A percentile compares a stretch with the other conserved stretches of the same genome.
Evolutionary conservation across 805 yeast species (phyloP).

Genomic region (Metschnikowia chrysomelidarum): DNA sequence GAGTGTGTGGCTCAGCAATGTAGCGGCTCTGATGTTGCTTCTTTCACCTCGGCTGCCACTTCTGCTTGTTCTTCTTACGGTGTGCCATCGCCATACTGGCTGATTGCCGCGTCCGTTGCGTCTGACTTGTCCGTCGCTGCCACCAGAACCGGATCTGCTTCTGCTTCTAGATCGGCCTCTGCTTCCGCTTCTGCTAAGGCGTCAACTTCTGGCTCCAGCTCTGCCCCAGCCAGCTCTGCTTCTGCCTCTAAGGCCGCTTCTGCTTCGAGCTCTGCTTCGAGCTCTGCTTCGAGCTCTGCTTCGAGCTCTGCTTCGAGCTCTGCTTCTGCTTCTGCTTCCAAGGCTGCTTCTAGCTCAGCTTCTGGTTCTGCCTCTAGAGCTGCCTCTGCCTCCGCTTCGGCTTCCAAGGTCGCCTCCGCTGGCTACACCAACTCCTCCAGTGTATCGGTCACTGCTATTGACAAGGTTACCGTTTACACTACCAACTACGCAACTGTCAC

Average conservation of each 20-base stretch:
- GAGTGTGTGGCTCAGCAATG: constrained; percentile 14
- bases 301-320: neutral
- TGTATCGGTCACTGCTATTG: constrained; percentile 6
- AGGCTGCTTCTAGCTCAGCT: neutral
- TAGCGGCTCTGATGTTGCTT: constrained; percentile 9
- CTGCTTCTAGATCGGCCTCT: neutral
- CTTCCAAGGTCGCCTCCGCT: neutral
- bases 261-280: neutral
- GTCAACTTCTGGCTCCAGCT: neutral
- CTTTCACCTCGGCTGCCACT: constrained; percentile 11
- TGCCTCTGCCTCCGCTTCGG: neutral
- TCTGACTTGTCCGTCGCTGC: constrained; percentile 7
- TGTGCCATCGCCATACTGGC: constrained; percentile 21
- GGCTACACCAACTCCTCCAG: constrained; percentile 1
- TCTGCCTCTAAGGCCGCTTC: neutral
- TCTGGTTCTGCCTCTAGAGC: neutral
- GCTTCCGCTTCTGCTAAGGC: neutral
- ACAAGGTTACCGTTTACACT: constrained; percentile 8
- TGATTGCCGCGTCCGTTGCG: constrained; percentile 12
- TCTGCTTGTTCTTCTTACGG: constrained; percentile 14
- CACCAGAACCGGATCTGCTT: constrained; percentile 1
- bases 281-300: neutral
- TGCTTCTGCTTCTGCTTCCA: neutral
- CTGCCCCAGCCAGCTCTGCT: neutral
- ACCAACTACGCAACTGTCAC: constrained; percentile 11